Evolutionary conservation across 2,329 filamentous ascomycete species (phyloP).

Genomic region (Nothopassalora personata): DNA sequence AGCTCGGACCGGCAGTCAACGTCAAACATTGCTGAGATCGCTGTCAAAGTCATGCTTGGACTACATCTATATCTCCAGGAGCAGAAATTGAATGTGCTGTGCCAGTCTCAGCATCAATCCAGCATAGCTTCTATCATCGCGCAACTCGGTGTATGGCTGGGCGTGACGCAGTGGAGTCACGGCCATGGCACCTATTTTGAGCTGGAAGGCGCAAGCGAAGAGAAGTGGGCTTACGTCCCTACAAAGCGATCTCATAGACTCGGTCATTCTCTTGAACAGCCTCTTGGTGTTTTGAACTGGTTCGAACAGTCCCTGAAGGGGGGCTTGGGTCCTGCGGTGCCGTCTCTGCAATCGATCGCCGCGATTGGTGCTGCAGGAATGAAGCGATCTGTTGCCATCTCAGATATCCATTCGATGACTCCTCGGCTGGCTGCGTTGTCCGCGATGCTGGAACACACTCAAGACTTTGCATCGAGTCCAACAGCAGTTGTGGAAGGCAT

Average conservation of each 20-base stretch:
- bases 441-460: conserved; percentile 20
- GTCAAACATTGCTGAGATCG: conserved; percentile 7
- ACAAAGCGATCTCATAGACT: conserved; percentile 7
- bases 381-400: conserved; percentile 1
- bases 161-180: conserved; percentile 61
- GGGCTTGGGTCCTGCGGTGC: conserved; percentile 16
- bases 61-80: conserved; percentile 89
- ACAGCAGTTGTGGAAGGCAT: conserved; percentile 52
- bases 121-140: conserved; percentile 66
- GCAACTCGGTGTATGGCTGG: conserved; percentile 77
- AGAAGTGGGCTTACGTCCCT: conserved; percentile 39
- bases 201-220: conserved; percentile 53
- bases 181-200: conserved; percentile 51
- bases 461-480: conserved; percentile 18
- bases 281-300: conserved; percentile 29
- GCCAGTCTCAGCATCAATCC: neutral
- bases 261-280: conserved; percentile 22
- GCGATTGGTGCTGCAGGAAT: conserved; percentile 12
- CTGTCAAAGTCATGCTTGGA: conserved; percentile 48
- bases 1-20: neutral
- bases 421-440: conserved; percentile 24
- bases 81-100: conserved; percentile 63
- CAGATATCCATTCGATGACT: conserved; percentile 17
- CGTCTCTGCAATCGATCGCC: conserved; percentile 23
- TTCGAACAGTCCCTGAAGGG: conserved; percentile 25